Percentiles rank a stretch among this genome's conserved stretches.
Evolutionary conservation across 306 rosid genomes (phyloP).

Genomic region (Abrus pulchellus): DNA sequence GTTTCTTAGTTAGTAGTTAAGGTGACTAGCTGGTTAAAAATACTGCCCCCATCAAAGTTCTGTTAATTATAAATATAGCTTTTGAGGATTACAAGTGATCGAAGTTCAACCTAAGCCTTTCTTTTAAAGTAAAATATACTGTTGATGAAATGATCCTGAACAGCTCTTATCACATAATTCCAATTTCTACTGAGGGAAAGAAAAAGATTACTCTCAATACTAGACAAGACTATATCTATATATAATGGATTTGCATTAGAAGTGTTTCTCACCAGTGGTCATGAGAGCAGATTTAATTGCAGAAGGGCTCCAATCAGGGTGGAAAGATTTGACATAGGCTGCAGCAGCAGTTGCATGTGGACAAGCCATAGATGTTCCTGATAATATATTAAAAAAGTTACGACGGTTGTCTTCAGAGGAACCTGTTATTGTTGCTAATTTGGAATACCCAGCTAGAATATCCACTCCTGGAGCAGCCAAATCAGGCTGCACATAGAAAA

Average conservation of each 20-base stretch:
- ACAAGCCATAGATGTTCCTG: conserved; percentile 94
- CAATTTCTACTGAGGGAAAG: no score
- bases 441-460: conserved; percentile 79
- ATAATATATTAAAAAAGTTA: conserved; percentile 61
- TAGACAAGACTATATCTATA: no score
- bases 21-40: no score
- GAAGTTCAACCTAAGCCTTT: neutral
- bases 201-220: no score
- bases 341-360: conserved; percentile 84
- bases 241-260: neutral
- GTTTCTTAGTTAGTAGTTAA: no score
- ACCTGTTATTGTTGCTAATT: conserved; percentile 55
- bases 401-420: conserved; percentile 54
- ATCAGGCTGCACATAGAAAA: conserved; percentile 70
- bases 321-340: conserved; percentile 80
- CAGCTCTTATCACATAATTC: no score
- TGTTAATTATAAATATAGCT: no score
- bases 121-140: no score
- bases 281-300: conserved; percentile 92
- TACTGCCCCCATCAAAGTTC: neutral
- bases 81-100: neutral
- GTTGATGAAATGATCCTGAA: no score
- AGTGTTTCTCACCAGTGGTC: conserved; percentile 73
- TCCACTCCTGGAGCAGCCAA: conserved; percentile 82
- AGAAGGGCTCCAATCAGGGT: conserved; percentile 87